phyloP scores from a whole-genome alignment of 179 eudicot genomes.

The Beta lomatogona region DNA sequence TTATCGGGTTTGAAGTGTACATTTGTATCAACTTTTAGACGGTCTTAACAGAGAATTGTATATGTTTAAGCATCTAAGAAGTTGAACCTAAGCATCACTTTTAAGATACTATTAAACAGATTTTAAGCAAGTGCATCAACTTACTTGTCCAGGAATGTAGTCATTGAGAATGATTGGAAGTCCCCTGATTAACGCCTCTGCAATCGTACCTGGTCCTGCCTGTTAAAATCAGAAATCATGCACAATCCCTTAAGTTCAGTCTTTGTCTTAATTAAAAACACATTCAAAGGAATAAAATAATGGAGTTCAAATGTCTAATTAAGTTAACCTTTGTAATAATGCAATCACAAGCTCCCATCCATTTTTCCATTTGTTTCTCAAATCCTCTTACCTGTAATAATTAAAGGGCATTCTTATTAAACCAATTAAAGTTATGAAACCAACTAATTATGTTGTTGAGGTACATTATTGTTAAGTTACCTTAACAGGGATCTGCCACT shows the following conservation, averaged over 20 bases:
- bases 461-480: slow-evolving; percentile 27
- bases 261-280: neutral
- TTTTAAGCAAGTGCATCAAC: slow-evolving; percentile 18
- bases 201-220: slow-evolving; percentile 98
- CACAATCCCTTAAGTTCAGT: neutral
- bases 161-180: slow-evolving; percentile 93
- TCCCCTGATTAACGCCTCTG: slow-evolving; percentile 92
- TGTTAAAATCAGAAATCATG: slow-evolving; percentile 29
- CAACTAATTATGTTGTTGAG: neutral
- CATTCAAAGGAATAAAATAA: neutral
- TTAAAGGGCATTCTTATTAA: neutral
- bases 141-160: slow-evolving; percentile 91
- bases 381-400: slow-evolving; percentile 66
- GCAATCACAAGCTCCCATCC: slow-evolving; percentile 98
- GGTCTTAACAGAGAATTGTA: too few relatives aligned
- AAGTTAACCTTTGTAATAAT: slow-evolving; percentile 74
- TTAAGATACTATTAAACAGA: neutral
- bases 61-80: too few relatives aligned
- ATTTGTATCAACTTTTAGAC: neutral
- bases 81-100: neutral
- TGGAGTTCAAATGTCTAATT: neutral
- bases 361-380: slow-evolving; percentile 84
- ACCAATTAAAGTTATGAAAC: neutral
- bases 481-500: slow-evolving; percentile 89
- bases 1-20: too few relatives aligned